Conservation (phyloP, 208 protist genomes). For the Leishmania braziliensis region DNA sequence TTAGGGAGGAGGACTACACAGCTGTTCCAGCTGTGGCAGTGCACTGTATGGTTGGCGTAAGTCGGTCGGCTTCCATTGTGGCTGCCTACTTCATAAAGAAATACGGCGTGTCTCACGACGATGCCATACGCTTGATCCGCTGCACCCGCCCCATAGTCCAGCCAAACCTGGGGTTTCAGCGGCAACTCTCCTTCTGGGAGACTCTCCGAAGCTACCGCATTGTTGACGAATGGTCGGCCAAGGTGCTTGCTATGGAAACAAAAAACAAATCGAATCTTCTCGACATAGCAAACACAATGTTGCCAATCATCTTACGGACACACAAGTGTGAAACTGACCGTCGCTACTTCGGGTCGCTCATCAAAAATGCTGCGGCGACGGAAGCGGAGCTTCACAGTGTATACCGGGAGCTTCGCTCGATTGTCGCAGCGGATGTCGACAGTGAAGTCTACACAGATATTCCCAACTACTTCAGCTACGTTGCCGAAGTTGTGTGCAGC, state of each 20-base stretch:
- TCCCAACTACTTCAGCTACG: constrained; percentile 80
- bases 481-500: constrained; percentile 67
- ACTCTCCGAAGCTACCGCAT: constrained; percentile 48
- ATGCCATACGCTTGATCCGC: constrained; percentile 62
- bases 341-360: constrained; percentile 60
- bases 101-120: constrained; percentile 43
- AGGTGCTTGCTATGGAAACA: constrained; percentile 51
- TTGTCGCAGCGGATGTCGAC: constrained; percentile 46
- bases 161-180: constrained; percentile 80
- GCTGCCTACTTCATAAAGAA: constrained; percentile 88
- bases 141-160: constrained; percentile 57
- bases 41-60: constrained; percentile 90
- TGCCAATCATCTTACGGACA: constrained; percentile 46
- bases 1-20: not conserved
- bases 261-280: constrained; percentile 38
- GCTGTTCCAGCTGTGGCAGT: constrained; percentile 49
- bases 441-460: constrained; percentile 76
- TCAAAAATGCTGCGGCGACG: constrained; percentile 18
- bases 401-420: constrained; percentile 44
- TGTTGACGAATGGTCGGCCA: constrained; percentile 55
- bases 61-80: constrained; percentile 79
- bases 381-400: constrained; percentile 30
- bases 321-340: constrained; percentile 66
- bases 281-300: constrained; percentile 33
- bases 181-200: constrained; percentile 70